phyloP scores from a whole-genome alignment of 2,329 filamentous ascomycete genomes.

The Aspergillus brunneoviolaceus region DNA sequence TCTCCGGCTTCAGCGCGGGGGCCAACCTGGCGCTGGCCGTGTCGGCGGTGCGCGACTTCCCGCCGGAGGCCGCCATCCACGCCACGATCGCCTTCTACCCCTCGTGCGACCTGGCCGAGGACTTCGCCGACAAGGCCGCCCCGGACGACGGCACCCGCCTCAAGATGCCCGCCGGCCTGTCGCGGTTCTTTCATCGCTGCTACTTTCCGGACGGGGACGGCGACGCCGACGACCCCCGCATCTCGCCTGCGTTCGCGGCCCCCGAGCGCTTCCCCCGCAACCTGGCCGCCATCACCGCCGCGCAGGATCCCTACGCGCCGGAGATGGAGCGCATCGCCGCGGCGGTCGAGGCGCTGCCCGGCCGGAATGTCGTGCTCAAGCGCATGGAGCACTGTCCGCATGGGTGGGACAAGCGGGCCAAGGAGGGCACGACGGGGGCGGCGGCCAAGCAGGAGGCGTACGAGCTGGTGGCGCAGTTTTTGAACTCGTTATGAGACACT shows the following conservation, averaged over 20 bases:
- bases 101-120: not conserved
- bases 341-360: not conserved
- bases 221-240: slow-evolving; percentile 2
- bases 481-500: not conserved
- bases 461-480: not conserved
- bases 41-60: not conserved
- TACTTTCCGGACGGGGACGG: not conserved
- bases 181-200: not conserved
- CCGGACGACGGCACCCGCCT: not conserved
- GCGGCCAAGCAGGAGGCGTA: slow-evolving; percentile 13
- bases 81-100: not conserved
- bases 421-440: not conserved
- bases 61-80: not conserved
- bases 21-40: slow-evolving; percentile 32
- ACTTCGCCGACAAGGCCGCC: not conserved
- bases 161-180: not conserved
- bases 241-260: slow-evolving; percentile 1
- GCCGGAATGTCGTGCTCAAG: slow-evolving; percentile 6
- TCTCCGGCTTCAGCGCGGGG: slow-evolving; percentile 45
- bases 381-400: slow-evolving; percentile 10
- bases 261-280: not conserved
- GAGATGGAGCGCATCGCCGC: not conserved
- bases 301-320: not conserved
- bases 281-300: not conserved
- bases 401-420: slow-evolving; percentile 12